phyloP scores from a whole-genome alignment of 2,329 filamentous ascomycete genomes.

The Ophiosphaerella narmari region DNA sequence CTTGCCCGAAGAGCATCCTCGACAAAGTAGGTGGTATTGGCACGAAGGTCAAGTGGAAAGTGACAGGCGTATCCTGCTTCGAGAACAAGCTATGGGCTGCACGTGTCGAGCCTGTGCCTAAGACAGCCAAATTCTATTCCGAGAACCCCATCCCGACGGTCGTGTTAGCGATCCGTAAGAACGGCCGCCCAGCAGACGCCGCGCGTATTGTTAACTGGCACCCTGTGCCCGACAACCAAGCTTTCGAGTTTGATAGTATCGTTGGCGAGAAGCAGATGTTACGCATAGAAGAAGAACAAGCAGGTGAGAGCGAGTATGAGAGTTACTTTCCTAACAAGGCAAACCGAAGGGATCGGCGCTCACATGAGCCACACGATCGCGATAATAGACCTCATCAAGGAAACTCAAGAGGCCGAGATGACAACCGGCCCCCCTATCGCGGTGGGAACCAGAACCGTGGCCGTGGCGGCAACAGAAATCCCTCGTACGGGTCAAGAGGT shows the following conservation, averaged over 20 bases:
- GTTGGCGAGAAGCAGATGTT: conserved; percentile 87
- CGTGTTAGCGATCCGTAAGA: conserved; percentile 78
- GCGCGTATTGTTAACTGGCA: conserved; percentile 83
- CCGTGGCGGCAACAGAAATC: conserved; percentile 32
- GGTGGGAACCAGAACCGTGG: conserved; percentile 42
- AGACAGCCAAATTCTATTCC: conserved; percentile 68
- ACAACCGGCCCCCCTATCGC: conserved; percentile 34
- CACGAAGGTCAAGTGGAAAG: conserved; percentile 80
- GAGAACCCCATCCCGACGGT: conserved; percentile 79
- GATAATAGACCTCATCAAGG: conserved; percentile 31
- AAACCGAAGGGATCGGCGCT: conserved; percentile 27
- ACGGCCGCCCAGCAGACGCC: conserved; percentile 77
- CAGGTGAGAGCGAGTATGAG: conserved; percentile 67
- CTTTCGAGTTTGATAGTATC: conserved; percentile 77
- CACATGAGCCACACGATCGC: conserved; percentile 53
- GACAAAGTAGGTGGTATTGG: conserved; percentile 87
- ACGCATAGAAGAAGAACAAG: conserved; percentile 72
- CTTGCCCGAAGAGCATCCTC: conserved; percentile 72
- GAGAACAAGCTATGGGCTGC: conserved; percentile 90
- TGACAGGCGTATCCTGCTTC: conserved; percentile 73
- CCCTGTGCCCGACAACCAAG: conserved; percentile 70
- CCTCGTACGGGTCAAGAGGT: conserved; percentile 36
- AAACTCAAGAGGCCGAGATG: conserved; percentile 25
- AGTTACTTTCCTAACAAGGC: conserved; percentile 67
- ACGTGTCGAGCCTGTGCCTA: conserved; percentile 72